Percentiles rank a stretch among this genome's conserved stretches.
Conservation (phyloP, 768 basidiomycete species). For the Kwoniella dendrophila region DNA sequence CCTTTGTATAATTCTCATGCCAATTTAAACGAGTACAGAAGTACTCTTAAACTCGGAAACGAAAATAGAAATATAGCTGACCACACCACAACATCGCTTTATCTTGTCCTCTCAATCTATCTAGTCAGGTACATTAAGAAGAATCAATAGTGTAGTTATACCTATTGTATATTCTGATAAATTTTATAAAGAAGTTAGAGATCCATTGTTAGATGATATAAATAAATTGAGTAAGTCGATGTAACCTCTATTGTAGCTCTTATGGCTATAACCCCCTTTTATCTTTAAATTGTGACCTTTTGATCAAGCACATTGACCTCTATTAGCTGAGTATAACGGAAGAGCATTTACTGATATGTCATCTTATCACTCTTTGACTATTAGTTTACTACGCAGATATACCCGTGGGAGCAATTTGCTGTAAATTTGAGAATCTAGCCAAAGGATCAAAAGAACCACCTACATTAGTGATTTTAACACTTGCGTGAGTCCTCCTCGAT, state of each 20-base stretch:
- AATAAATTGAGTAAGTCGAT: conserved; percentile 55
- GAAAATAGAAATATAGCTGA: background rate
- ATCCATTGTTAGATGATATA: conserved; percentile 47
- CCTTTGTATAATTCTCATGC: background rate
- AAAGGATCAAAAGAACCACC: conserved; percentile 42
- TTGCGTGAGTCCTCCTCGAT: conserved; percentile 40
- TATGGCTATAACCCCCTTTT: too few species aligned
- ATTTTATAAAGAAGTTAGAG: conserved; percentile 52
- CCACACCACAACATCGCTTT: background rate
- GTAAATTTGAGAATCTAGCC: conserved; percentile 44
- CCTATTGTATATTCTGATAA: conserved; percentile 53
- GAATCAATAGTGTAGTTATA: conserved; percentile 50
- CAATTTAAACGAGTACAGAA: background rate
- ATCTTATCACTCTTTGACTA: background rate
- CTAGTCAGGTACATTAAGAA: conserved; percentile 50
- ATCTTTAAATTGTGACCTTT: too few species aligned
- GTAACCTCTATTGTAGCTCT: too few species aligned
- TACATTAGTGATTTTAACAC: conserved; percentile 50
- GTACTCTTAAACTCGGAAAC: background rate
- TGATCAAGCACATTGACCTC: too few species aligned
- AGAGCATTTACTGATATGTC: background rate
- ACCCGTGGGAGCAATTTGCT: conserved; percentile 53
- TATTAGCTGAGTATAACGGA: too few species aligned
- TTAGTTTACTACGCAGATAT: conserved; percentile 56
- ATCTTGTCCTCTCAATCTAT: background rate